Evolutionary conservation across 805 yeast species (phyloP).

Genomic region (Zygoascus flipseniorum): DNA sequence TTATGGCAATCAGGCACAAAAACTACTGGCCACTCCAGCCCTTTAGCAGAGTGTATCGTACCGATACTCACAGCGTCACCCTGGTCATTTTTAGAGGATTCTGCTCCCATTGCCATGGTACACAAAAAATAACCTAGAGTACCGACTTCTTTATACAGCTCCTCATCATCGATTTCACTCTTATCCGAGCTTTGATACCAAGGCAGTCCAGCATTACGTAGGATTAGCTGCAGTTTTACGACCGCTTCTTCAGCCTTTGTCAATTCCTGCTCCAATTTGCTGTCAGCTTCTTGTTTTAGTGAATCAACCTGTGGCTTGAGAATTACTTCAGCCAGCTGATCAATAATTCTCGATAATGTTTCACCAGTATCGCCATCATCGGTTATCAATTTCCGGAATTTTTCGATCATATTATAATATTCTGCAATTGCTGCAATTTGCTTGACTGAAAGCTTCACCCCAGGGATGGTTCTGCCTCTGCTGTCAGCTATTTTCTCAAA

Average conservation of each 20-base stretch:
- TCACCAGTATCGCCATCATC: neutral
- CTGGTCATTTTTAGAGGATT: constrained; percentile 1
- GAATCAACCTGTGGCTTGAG: neutral
- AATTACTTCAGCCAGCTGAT: neutral
- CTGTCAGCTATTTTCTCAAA: neutral
- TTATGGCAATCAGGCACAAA: constrained; percentile 52
- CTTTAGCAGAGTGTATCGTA: constrained; percentile 89
- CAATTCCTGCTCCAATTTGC: neutral
- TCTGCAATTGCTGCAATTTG: constrained; percentile 1
- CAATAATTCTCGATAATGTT: neutral
- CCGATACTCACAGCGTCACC: constrained; percentile 43
- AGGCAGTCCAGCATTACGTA: neutral
- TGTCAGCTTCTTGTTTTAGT: neutral
- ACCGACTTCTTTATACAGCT: neutral
- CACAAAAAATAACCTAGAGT: constrained; percentile 8
- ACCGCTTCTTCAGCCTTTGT: neutral
- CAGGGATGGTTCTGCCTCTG: neutral
- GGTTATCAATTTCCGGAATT: neutral
- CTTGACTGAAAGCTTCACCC: constrained; percentile 5
- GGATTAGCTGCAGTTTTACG: neutral
- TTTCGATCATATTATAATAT: neutral
- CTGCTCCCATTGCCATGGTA: constrained; percentile 16
- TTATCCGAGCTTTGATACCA: neutral
- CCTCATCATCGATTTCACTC: constrained; percentile 1
- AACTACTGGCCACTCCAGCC: constrained; percentile 92